Conservation (phyloP, 768 basidiomycete genomes). For the Coprinopsis cinerea region DNA sequence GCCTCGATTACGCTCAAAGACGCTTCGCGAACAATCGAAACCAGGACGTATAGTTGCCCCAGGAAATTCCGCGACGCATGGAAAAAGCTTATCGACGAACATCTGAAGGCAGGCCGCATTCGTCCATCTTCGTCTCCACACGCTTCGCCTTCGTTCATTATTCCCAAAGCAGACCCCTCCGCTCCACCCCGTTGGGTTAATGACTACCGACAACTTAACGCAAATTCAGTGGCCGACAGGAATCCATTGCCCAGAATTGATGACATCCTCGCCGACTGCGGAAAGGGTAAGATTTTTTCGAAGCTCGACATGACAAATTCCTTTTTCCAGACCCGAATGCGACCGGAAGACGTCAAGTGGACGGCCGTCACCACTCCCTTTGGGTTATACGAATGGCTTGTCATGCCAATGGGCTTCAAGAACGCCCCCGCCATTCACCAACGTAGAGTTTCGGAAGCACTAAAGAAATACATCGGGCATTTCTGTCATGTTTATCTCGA, state of each 20-base stretch:
- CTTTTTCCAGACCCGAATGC: too few species aligned
- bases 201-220: slow-evolving; percentile 27
- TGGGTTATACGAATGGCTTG: slow-evolving; percentile 35
- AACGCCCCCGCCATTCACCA: slow-evolving; percentile 27
- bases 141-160: slow-evolving; percentile 31
- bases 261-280: slow-evolving; percentile 29
- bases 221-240: slow-evolving; percentile 22
- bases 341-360: slow-evolving; percentile 18
- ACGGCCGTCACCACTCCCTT: slow-evolving; percentile 34
- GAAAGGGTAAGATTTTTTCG: slow-evolving; percentile 25
- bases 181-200: slow-evolving; percentile 30
- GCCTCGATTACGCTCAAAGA: slow-evolving; percentile 19
- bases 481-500: slow-evolving; percentile 23
- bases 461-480: slow-evolving; percentile 19
- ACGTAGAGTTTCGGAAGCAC: slow-evolving; percentile 16
- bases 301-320: slow-evolving; percentile 22
- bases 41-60: slow-evolving; percentile 11
- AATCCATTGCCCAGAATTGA: slow-evolving; percentile 24
- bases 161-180: slow-evolving; percentile 25
- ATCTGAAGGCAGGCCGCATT: slow-evolving; percentile 24
- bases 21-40: slow-evolving; percentile 23
- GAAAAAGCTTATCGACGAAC: slow-evolving; percentile 24
- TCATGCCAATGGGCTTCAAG: slow-evolving; percentile 29
- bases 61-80: slow-evolving; percentile 22
- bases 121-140: slow-evolving; percentile 20